Base-by-base conservation (phyloP, 495 filamentous ascomycete species). In the Aspergillus asperescens region DNA sequence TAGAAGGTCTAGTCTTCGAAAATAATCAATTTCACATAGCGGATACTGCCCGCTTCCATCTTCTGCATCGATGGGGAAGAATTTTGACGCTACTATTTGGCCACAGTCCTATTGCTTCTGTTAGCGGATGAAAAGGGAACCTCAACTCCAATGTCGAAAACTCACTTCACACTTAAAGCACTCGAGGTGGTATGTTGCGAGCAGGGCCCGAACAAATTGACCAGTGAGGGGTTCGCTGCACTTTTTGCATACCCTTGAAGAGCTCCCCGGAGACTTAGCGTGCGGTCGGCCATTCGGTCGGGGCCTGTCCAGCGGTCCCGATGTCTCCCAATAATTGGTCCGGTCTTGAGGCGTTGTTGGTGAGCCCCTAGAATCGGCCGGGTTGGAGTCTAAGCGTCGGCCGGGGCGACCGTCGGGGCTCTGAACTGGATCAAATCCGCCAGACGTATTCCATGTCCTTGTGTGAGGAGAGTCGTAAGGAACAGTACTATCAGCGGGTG, bases 1-100 rank as follows among this genome's bases (percentile, higher is more conserved):
- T 19, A 99, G 73, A 22, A 99, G 78, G 52, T 91, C 88, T 10
- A 99, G 80, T 39, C 94, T 82, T 51, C 90, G 84, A 64, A 99
- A 99, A 64, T 97, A 99, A 70, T 99, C 94, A 4, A 85, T 95
- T 66, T 99, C 94, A 76, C 93, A 99, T 3, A 99, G 80, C 1
- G 93, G 94, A 66, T 95, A 97, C 68, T 96, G 94, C 23, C 84
- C 81, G 35, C 77, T 84, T 7, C 86, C 87, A 53, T 88, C 82
- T 49, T 94, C 88, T 38, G 94, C 89, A 57, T 96, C 90, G 3
- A 94, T 85, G 3, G 94, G 93, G 68, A 99, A 99, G 76, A 97
- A 99, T 62, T 97, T 97, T 22, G 91, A 95, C 15, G 94, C 93
- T 23, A 99, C 94, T 49, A 95, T 91, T 68, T 95, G 83, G 39